Base-by-base conservation (phyloP, 148 eudicot species). In the Chenopodium berlandieri region DNA sequence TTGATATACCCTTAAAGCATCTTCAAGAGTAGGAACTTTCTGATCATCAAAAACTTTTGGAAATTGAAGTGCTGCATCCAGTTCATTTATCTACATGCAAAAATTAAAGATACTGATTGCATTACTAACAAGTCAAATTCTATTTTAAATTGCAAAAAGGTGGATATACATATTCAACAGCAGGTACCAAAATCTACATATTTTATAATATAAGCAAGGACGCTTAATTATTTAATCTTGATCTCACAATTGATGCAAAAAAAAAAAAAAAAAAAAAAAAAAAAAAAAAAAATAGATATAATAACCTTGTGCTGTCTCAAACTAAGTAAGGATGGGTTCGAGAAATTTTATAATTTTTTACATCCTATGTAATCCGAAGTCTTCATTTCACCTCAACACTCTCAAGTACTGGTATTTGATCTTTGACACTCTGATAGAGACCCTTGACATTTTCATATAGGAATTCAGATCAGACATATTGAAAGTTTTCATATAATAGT, bases 1-100 rank as follows among this genome's bases (percentile, higher is more conserved):
- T 32, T 52, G 31, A 75, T 75, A 64, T 91, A 96, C 99, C 93
- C 84, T 89, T 68, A 96, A 78, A 78, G 99, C 97, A 79, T 94
- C 95, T 89, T 94, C 98, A 78, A 94, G 46, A 23, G 92, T 89
- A 22, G 91, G 90, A 83, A 94, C 79, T 50, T 54, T 85, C 69
- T 85, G 83, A 83, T 89, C 89, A 82, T 82, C 80, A 48, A 64
- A 81, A 83, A 87, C 85, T 82, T 87, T 83, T 75, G 80, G 80
- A 78, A 86, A 83, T 50, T 86, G 90, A 87, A 73, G 83, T 76
- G 70, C 76, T 71, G 87, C 82, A 83, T 78, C 88, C 84, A 94
- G 87, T 78, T 87, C 91, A 81, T 85, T 84, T 78, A 96, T 91
- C 99, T 96, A 84, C 86, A 87, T 73, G 58, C 65, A 82, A 72